Conservation (phyloP, 345 rosid genomes). For the Durio zibethinus region DNA sequence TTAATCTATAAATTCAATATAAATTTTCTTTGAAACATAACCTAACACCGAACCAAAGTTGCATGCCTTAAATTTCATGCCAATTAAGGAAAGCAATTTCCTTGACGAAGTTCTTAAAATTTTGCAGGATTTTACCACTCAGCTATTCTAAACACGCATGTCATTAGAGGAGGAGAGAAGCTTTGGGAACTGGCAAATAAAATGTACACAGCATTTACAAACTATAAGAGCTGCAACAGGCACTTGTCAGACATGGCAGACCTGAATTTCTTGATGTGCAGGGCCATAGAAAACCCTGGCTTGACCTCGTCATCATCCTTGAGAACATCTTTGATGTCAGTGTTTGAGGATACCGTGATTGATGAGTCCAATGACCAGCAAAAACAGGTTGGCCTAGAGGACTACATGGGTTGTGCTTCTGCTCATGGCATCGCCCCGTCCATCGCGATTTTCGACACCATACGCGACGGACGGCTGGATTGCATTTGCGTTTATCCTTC, state of each 20-base stretch:
- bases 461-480: slow-evolving; percentile 41
- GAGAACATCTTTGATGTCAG: slow-evolving; percentile 41
- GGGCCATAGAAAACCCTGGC: slow-evolving; percentile 48
- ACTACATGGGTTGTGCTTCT: slow-evolving; percentile 49
- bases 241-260: slow-evolving; percentile 56
- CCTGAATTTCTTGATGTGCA: slow-evolving; percentile 50
- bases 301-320: slow-evolving; percentile 41
- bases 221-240: slow-evolving; percentile 31
- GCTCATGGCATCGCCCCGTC: slow-evolving; percentile 54
- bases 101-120: neutral
- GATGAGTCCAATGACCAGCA: slow-evolving; percentile 26
- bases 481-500: slow-evolving; percentile 46
- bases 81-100: neutral
- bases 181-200: slow-evolving; percentile 44
- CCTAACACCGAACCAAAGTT: neutral
- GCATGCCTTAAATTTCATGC: neutral
- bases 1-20: no score
- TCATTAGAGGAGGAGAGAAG: slow-evolving; percentile 28
- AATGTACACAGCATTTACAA: slow-evolving; percentile 25
- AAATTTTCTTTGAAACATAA: no score
- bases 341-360: slow-evolving; percentile 42
- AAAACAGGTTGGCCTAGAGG: slow-evolving; percentile 33
- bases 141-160: slow-evolving; percentile 39
- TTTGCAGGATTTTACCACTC: slow-evolving; percentile 52
- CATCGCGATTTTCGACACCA: slow-evolving; percentile 40